These are phyloP conservation scores for Yamadazyma conglobata DNA, from an alignment of 1,139 yeast species.

Conservation along the genomic window DNA sequence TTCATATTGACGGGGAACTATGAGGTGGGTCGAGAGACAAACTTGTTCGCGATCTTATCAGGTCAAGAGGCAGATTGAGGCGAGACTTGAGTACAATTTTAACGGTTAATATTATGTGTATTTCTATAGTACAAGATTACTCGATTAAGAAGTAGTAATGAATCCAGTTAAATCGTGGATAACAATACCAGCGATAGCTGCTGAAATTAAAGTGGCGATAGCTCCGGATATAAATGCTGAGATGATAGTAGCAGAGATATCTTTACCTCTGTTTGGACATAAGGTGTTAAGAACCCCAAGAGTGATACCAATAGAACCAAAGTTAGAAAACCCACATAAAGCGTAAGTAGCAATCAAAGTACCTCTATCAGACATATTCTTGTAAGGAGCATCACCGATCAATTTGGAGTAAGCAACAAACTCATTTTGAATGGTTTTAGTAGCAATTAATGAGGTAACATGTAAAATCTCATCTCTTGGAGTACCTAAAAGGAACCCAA, in stretches of 20 bases:
- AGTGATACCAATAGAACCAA: slow-evolving; percentile 64
- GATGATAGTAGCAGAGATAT: slow-evolving; percentile 46
- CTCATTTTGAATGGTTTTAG: slow-evolving; percentile 62
- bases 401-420: slow-evolving; percentile 55
- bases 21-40: too few relatives aligned
- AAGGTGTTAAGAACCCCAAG: slow-evolving; percentile 60
- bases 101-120: too few relatives aligned
- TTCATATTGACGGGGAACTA: too few relatives aligned
- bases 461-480: slow-evolving; percentile 54
- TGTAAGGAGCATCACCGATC: slow-evolving; percentile 43
- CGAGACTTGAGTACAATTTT: too few relatives aligned
- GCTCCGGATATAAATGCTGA: slow-evolving; percentile 56
- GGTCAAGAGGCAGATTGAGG: too few relatives aligned
- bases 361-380: slow-evolving; percentile 49
- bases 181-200: slow-evolving; percentile 68
- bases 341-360: slow-evolving; percentile 61
- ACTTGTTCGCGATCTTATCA: too few relatives aligned
- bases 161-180: slow-evolving; percentile 45
- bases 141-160: too few relatives aligned
- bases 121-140: slow-evolving; percentile 4
- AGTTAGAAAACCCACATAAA: slow-evolving; percentile 62
- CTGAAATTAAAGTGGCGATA: slow-evolving; percentile 54
- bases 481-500: slow-evolving; percentile 59
- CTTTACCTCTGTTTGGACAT: slow-evolving; percentile 51
- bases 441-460: slow-evolving; percentile 53